Percentiles rank a stretch among this genome's conserved stretches.
Evolutionary conservation across 2,329 filamentous ascomycete species (phyloP).

Genomic region (Akanthomyces dipterigenus): DNA sequence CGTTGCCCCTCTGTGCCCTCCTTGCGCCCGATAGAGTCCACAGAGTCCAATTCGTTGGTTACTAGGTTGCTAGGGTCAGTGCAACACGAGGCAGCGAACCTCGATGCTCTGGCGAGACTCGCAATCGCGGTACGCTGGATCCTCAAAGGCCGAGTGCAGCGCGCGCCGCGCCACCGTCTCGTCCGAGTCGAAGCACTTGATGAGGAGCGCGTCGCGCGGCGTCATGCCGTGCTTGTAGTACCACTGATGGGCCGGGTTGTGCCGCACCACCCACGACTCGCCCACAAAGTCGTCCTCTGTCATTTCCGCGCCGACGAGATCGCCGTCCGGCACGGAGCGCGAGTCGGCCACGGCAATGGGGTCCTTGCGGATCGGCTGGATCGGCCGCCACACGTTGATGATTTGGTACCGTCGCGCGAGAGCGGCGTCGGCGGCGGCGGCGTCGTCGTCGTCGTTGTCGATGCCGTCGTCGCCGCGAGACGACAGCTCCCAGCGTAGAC

Average conservation of each 20-base stretch:
- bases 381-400: conserved; percentile 41
- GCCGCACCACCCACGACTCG: conserved; percentile 40
- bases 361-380: conserved; percentile 35
- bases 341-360: conserved; percentile 49
- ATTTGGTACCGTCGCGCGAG: conserved; percentile 39
- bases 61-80: conserved; percentile 29
- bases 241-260: conserved; percentile 40
- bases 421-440: conserved; percentile 30
- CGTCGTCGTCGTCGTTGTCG: no score
- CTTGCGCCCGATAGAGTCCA: no score
- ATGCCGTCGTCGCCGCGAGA: no score
- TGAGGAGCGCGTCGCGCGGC: conserved; percentile 48
- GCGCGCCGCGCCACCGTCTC: conserved; percentile 44
- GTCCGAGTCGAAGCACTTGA: conserved; percentile 59
- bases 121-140: conserved; percentile 45
- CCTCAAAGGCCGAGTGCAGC: conserved; percentile 48
- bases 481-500: conserved; percentile 34
- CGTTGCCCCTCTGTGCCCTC: neutral
- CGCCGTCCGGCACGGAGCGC: conserved; percentile 40
- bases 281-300: conserved; percentile 44
- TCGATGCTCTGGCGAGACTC: conserved; percentile 57
- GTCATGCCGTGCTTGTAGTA: conserved; percentile 45
- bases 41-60: no score
- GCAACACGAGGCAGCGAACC: conserved; percentile 56
- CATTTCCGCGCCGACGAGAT: conserved; percentile 42